Evolutionary conservation across 179 eudicot species (phyloP), one percentile per base, ranked within the genome.

Genomic region (Pouteria campechiana): DNA sequence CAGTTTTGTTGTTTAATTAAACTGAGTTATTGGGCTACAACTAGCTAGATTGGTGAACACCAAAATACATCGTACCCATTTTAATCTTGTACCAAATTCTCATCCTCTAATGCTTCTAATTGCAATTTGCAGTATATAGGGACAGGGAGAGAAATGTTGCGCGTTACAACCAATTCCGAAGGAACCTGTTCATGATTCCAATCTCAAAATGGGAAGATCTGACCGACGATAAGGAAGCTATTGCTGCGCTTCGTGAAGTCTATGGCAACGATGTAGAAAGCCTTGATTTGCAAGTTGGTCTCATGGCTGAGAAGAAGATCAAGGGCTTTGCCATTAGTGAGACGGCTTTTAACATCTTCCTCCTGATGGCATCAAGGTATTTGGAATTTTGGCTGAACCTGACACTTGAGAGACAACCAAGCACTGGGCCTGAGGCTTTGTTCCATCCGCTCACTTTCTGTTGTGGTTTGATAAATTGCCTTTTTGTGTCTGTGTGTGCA

Each of bases 301-400:
- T 59, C 28, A 32, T 46, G 33, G 70, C 70, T 1, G 60, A 65
- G 46, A 64, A 58, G 42, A 64, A 64, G 48, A 64, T 58, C 52
- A 46, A 29, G 29, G 64, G 70, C 3, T 64, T 65, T 12, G 65
- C 70, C 33, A 65, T 65, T 16, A 41, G 52, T 27, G 65, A 65
- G 53, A 65, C 70, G 2, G 70, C 70, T 28, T 65, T 65, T 37
- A 7, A 53, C 34, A 48, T 65, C 3, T 65, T 65, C 35, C 45
- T 64, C 17, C 19, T 69, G 17, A 69, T 69, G 75, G 75, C 75
- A 23, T 40, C 70, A 12, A 69, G 75, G 74, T 69, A 41, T n/a
- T n/a, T n/a, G n/a, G n/a, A n/a, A n/a, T n/a, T n/a, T n/a, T n/a
- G n/a, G n/a, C n/a, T n/a, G n/a, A n/a, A n/a, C n/a, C n/a, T n/a